These are phyloP conservation scores for Xylariomycetidae sp. DNA, from an alignment of 2,329 filamentous ascomycete genomes.

Conservation along the genomic window DNA sequence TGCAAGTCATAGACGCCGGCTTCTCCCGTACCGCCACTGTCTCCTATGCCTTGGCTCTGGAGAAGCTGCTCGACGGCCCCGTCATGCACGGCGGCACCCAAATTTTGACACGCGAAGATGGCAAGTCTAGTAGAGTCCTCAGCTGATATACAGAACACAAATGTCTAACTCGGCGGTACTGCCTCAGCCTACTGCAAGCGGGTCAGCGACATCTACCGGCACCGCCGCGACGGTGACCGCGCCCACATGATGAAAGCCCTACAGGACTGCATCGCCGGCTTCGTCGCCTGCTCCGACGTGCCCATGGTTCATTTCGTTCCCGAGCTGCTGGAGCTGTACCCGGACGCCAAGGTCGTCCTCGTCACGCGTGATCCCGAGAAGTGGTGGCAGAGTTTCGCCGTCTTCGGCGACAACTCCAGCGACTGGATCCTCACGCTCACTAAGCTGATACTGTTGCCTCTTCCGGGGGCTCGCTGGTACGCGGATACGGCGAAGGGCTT, in stretches of 20 bases:
- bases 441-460: neutral
- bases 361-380: conserved; percentile 27
- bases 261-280: conserved; percentile 32
- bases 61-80: conserved; percentile 40
- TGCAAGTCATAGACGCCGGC: conserved; percentile 37
- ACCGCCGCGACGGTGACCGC: conserved; percentile 18
- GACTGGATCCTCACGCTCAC: neutral
- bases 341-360: conserved; percentile 40
- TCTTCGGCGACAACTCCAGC: conserved; percentile 1
- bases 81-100: conserved; percentile 43
- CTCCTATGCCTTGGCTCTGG: conserved; percentile 41
- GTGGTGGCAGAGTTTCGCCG: conserved; percentile 27
- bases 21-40: conserved; percentile 42
- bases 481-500: neutral
- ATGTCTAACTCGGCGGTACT: neutral
- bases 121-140: neutral
- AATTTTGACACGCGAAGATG: conserved; percentile 6
- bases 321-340: conserved; percentile 41
- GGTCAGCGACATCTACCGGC: conserved; percentile 21
- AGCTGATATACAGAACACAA: neutral
- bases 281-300: conserved; percentile 37
- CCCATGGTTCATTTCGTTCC: conserved; percentile 34
- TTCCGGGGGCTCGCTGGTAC: conserved; percentile 9
- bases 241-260: conserved; percentile 25
- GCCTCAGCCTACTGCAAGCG: conserved; percentile 13